phyloP scores from a whole-genome alignment of 129 eudicot species.

The Lactuca sativa region DNA sequence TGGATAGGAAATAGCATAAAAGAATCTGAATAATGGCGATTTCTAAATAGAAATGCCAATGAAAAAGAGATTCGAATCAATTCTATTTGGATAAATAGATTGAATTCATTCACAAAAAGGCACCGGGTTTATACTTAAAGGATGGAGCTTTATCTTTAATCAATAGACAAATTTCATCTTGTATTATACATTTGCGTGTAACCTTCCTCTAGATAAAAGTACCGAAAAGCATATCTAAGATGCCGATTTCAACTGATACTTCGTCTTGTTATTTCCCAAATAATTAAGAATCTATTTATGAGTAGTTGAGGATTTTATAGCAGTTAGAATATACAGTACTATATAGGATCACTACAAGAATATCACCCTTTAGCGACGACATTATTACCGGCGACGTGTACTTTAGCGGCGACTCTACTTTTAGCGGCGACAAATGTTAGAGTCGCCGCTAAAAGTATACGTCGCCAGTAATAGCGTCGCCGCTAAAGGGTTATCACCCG shows the following conservation, averaged over 20 bases:
- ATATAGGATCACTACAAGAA: too few relatives aligned
- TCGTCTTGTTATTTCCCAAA: conserved; percentile 4
- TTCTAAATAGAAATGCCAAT: conserved; percentile 20
- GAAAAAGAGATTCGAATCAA: conserved; percentile 25
- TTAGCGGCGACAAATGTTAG: too few relatives aligned
- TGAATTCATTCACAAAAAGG: conserved; percentile 6
- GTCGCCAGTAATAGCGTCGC: too few relatives aligned
- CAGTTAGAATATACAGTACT: too few relatives aligned
- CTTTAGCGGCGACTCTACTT: too few relatives aligned
- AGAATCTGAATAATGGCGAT: conserved; percentile 3
- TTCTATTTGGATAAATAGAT: conserved; percentile 22
- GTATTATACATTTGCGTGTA: too few relatives aligned
- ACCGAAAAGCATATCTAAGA: conserved; percentile 12
- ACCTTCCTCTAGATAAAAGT: not conserved
- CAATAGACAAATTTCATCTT: not conserved
- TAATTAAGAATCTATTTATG: conserved; percentile 7
- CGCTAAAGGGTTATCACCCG: too few relatives aligned
- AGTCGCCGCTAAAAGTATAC: too few relatives aligned
- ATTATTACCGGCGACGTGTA: too few relatives aligned
- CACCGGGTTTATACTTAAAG: conserved; percentile 4
- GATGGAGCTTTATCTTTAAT: not conserved
- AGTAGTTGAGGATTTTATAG: not conserved
- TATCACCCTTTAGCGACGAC: too few relatives aligned
- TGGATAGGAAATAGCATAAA: not conserved
- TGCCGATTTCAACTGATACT: conserved; percentile 2